Base-by-base conservation (phyloP, 2,329 filamentous ascomycete genomes). In the Coleophoma cylindrospora region DNA sequence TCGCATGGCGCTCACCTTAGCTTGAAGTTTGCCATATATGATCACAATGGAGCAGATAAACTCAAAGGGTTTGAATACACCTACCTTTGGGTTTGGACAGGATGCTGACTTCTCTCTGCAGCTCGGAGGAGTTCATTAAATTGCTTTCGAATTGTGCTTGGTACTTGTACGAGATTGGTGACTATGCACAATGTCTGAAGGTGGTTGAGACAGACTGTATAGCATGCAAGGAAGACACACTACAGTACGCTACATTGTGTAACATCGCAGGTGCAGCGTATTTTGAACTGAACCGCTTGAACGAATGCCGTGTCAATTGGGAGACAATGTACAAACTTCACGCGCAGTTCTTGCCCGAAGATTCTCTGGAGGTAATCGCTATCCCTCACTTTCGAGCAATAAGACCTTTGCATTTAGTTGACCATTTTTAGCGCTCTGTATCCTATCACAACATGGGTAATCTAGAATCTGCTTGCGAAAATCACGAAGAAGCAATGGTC, bases 371-470 rank as follows among this genome's bases (percentile, higher is more conserved):
- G 27, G 27, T 27, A 27, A 27, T 27, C 7, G 27, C 27, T 27
- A 19, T 19, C 27, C 27, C 27, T 14, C 14, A 19, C 13, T 32
- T 43, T 13, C n/a, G 27, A 15, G n/a, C 19, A 17, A 43, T 13
- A 33, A 11, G 15, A 33, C 17, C 37, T 38, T 22, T 19, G 14
- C 3, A 19, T 47, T 19, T 32, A 48, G 40, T 51, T 33, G 4
- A 27, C 27, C 27, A 27, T 27, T 27, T 27, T 5, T 47, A 44
- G 50, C 43, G 47, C n/a, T 47, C 40, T 34, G 47, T 48, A 43
- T 50, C 46, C 5, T 53, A 52, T 46, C 53, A 59, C 41, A 60
- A 59, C 37, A 51, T 60, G 48, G 58, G 54, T 13, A 57, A 57
- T 37, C 49, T 59, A 2, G 55, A 60, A 46, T 19, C 47, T 6